Base-by-base conservation (phyloP, 257 asterid genomes). In the Prunella vulgaris region DNA sequence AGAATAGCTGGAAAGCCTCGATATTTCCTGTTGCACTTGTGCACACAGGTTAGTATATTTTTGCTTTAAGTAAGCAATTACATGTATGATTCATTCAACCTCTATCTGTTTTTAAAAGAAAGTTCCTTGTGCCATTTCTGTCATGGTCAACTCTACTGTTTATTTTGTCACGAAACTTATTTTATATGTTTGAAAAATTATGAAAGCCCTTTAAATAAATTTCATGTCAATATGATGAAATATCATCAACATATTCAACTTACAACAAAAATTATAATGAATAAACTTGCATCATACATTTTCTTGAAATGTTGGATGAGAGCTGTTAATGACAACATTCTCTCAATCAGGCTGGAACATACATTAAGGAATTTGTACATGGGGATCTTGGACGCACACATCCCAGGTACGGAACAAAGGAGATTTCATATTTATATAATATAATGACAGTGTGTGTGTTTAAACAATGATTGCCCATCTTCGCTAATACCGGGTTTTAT, bases 311-410 rank as follows among this genome's bases (percentile, higher is more conserved):
- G 10, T 54, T n/a, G 38, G 59, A 15, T 63, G 24, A 69, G 38
- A 28, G 3, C 61, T 67, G 66, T 64, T 54, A 56, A 38, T 60
- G 68, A 60, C 25, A 5, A 44, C 32, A 25, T 25, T 73, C 40
- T 52, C 66, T 75, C 70, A 25, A 33, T 67, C 95, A 93, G 98
- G 99, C 97, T 66, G 99, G 99, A 75, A 93, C 99, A 24, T 93
- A 93, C 73, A 93, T 93, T 75, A 90, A 93, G 78, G 99, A 93
- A 79, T 93, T 93, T 80, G 96, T 93, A 66, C 99, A 93, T 60
- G 97, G 97, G 24, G 99, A 93, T 79, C 95, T 93, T 51, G 97
- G 99, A 63, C 92, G 97, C 70, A 90, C 97, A 8, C 79, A 84
- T 70, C 99, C 99, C 67, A 93, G 93, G 99, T 93, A 86, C 51